Evolutionary conservation across 73 alveolate genomes (phyloP).

Genomic region (Blepharisma stoltei): DNA sequence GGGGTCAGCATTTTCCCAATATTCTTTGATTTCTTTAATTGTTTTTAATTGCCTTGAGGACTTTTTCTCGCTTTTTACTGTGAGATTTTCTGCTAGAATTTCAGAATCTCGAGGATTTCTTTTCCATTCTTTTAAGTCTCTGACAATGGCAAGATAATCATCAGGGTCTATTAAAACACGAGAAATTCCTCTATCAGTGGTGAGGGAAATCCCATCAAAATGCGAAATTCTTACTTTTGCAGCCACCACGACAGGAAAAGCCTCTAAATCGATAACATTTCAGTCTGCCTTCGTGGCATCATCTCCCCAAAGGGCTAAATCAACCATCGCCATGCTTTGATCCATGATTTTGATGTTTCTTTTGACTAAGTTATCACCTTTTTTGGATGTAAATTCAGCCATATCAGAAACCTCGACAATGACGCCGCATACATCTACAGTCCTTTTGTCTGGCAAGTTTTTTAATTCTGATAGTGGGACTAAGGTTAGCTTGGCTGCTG

Average conservation of each 20-base stretch:
- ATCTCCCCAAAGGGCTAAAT: constrained; percentile 4
- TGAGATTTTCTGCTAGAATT: background rate
- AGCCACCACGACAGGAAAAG: background rate
- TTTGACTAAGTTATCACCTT: constrained; percentile 35
- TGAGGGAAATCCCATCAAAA: constrained; percentile 1
- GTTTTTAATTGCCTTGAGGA: background rate
- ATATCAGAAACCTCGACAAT: constrained; percentile 37
- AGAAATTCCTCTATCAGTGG: background rate
- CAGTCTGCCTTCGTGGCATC: background rate
- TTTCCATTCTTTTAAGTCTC: too few relatives aligned
- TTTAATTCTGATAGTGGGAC: constrained; percentile 40
- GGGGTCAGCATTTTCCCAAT: background rate
- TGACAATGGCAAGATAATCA: too few relatives aligned
- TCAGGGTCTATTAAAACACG: background rate
- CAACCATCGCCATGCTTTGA: background rate
- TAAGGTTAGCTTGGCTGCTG: constrained; percentile 35
- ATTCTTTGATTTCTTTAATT: background rate
- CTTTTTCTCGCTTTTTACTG: background rate
- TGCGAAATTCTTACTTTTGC: background rate
- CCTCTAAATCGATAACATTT: background rate
- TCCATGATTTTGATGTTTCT: constrained; percentile 44
- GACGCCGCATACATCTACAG: constrained; percentile 57
- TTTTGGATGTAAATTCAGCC: constrained; percentile 36
- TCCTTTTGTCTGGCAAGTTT: constrained; percentile 32
- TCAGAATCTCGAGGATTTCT: too few relatives aligned